phyloP scores from a whole-genome alignment of 495 filamentous ascomycete genomes.

The Aspergillus bridgeri region DNA sequence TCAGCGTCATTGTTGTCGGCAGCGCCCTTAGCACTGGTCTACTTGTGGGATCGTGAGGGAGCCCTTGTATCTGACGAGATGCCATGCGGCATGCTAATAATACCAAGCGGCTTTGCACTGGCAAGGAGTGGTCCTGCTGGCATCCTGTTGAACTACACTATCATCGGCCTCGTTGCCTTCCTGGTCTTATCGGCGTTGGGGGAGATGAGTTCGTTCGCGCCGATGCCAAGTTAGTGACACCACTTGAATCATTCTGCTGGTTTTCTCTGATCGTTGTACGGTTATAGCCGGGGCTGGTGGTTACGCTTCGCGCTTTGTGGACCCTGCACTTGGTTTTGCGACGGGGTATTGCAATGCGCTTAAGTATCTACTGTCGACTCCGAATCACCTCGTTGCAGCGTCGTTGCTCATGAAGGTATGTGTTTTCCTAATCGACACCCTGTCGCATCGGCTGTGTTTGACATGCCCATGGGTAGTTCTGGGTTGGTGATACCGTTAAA shows the following conservation, averaged over 20 bases:
- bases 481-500: neutral
- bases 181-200: neutral
- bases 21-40: neutral
- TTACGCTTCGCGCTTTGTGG: neutral
- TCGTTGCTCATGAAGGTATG: neutral
- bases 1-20: neutral
- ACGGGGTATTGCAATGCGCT: neutral
- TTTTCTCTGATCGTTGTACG: neutral
- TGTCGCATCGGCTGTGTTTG: neutral
- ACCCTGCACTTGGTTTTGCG: neutral
- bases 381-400: neutral
- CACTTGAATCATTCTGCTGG: neutral
- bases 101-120: neutral
- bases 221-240: neutral
- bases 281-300: neutral
- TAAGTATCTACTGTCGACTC: neutral
- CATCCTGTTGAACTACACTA: neutral
- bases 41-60: neutral
- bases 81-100: neutral
- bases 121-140: neutral
- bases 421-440: neutral
- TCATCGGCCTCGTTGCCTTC: neutral
- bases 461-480: neutral
- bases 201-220: neutral
- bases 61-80: neutral